These are phyloP conservation scores for Zymoseptoria tritici DNA, from an alignment of 2,329 filamentous ascomycete genomes.

Conservation along the genomic window DNA sequence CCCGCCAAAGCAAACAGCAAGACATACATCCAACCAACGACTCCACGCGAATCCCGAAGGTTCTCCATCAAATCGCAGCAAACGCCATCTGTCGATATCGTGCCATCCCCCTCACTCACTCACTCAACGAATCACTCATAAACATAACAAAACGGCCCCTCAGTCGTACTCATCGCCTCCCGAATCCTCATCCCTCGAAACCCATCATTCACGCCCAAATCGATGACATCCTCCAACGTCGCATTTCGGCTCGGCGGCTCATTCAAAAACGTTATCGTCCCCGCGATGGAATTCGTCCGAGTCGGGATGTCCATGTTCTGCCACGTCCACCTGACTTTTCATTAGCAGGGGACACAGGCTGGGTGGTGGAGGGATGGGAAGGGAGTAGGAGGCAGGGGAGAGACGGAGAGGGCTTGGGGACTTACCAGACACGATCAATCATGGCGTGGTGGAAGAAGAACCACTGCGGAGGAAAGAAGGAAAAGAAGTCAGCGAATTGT, in stretches of 20 bases:
- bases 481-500: too few relatives aligned
- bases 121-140: slow-evolving; percentile 9
- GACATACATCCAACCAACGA: too few relatives aligned
- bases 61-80: too few relatives aligned
- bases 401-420: too few relatives aligned
- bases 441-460: slow-evolving; percentile 45
- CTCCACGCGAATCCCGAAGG: too few relatives aligned
- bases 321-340: slow-evolving; percentile 37
- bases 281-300: slow-evolving; percentile 1
- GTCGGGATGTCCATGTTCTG: slow-evolving; percentile 36
- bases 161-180: slow-evolving; percentile 6
- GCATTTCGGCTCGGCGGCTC: slow-evolving; percentile 3
- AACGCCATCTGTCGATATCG: background rate
- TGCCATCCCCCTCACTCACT: too few relatives aligned
- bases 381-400: too few relatives aligned
- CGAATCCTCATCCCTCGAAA: slow-evolving; percentile 6
- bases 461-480: slow-evolving; percentile 4
- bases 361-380: too few relatives aligned
- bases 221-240: slow-evolving; percentile 5
- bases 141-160: slow-evolving; percentile 11
- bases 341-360: too few relatives aligned
- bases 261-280: slow-evolving; percentile 10
- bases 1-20: too few relatives aligned
- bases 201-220: slow-evolving; percentile 7
- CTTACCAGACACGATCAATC: slow-evolving; percentile 39